Evolutionary conservation across 106 monocot genomes (phyloP).

Genomic region (Agapanthus africanus): DNA sequence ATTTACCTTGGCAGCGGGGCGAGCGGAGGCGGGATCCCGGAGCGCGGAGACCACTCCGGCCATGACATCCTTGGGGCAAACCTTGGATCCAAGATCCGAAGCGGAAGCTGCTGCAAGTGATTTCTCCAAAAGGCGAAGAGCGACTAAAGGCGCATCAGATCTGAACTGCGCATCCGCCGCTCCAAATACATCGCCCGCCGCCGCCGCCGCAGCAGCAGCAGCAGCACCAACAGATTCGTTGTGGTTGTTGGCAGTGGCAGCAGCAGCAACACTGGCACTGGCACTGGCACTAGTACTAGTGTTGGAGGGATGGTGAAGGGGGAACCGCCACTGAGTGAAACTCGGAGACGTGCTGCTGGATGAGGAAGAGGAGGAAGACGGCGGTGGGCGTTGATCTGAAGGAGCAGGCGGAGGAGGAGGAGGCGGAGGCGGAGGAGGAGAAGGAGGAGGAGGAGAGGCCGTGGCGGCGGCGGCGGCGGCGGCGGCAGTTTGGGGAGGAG

Average conservation of each 20-base stretch:
- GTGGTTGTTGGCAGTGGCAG: no score
- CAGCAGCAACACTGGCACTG: no score
- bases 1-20: slow-evolving; percentile 64
- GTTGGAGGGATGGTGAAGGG: slow-evolving; percentile 38
- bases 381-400: not conserved
- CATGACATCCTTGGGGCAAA: slow-evolving; percentile 45
- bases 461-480: slow-evolving; percentile 3
- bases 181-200: slow-evolving; percentile 20
- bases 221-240: no score
- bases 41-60: slow-evolving; percentile 51
- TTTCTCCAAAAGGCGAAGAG: slow-evolving; percentile 52
- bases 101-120: slow-evolving; percentile 23
- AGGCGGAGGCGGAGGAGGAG: slow-evolving; percentile 6
- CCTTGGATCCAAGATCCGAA: not conserved
- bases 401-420: not conserved
- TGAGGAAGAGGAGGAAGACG: slow-evolving; percentile 76
- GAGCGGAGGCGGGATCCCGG: slow-evolving; percentile 35
- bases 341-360: slow-evolving; percentile 89
- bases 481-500: slow-evolving; percentile 8
- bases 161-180: slow-evolving; percentile 32
- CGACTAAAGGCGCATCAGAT: slow-evolving; percentile 15
- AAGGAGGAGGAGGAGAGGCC: not conserved
- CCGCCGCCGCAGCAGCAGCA: no score
- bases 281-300: not conserved
- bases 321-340: slow-evolving; percentile 98